Evolutionary conservation across 2,329 filamentous ascomycete species (phyloP).

Genomic region (Botryosphaeria dothidea): DNA sequence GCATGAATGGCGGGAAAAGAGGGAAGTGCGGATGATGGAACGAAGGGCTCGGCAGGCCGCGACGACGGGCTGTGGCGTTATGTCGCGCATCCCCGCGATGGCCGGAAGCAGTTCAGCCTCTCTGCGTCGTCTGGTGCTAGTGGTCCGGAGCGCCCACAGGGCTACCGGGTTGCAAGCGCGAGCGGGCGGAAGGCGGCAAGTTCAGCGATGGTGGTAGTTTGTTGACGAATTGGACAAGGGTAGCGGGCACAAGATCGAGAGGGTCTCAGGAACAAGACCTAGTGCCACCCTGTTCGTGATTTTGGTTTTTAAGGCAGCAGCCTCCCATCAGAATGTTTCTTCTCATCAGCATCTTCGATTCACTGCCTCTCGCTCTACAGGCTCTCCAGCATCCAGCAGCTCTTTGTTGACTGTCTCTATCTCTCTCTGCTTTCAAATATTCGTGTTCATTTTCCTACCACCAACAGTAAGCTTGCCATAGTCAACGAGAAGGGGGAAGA

Average conservation of each 20-base stretch:
- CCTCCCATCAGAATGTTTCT: not conserved
- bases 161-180: not conserved
- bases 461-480: not conserved
- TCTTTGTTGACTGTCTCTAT: not conserved
- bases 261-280: not conserved
- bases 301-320: not conserved
- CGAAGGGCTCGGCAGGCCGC: not conserved
- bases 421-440: not conserved
- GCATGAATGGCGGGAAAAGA: not conserved
- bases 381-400: not conserved
- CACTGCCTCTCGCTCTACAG: not conserved
- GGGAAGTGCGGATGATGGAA: not conserved
- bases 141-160: not conserved
- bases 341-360: not conserved
- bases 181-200: too few species aligned
- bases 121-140: not conserved
- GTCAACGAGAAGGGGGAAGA: too few species aligned
- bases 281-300: too few species aligned
- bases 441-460: not conserved
- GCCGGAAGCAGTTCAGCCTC: not conserved
- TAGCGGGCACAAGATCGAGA: not conserved
- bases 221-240: not conserved
- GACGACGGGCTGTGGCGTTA: not conserved
- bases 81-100: not conserved
- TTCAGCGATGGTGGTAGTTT: too few species aligned